Evolutionary conservation across 495 filamentous ascomycete genomes (phyloP).

Genomic region (Trichoderma parareesei): DNA sequence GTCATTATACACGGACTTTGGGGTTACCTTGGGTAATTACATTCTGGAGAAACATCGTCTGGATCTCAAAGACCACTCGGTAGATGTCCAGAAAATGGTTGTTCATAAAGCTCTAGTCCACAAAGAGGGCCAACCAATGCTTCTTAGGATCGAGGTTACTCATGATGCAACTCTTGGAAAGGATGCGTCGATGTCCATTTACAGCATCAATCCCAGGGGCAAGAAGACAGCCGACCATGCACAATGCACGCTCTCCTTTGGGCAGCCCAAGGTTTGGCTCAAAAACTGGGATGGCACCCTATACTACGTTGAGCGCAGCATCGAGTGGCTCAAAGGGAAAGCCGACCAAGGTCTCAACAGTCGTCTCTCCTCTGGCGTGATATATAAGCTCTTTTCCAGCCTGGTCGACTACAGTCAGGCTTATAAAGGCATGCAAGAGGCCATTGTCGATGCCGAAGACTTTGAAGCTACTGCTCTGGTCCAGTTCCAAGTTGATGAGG

Average conservation of each 20-base stretch:
- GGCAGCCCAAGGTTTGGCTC: slow-evolving; percentile 26
- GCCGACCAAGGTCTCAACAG: slow-evolving; percentile 48
- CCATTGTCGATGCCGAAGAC: slow-evolving; percentile 46
- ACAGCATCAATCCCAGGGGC: neutral
- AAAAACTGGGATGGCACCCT: neutral
- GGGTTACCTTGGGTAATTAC: neutral
- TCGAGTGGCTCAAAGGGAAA: slow-evolving; percentile 50
- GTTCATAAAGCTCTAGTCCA: neutral
- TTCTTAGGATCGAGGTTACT: neutral
- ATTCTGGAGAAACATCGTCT: neutral
- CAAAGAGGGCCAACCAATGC: neutral
- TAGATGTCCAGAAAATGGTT: neutral
- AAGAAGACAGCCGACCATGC: slow-evolving; percentile 17
- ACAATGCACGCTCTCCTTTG: slow-evolving; percentile 36
- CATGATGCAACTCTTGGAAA: neutral
- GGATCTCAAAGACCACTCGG: neutral
- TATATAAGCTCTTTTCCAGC: slow-evolving; percentile 51
- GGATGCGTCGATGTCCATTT: neutral
- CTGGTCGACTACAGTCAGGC: slow-evolving; percentile 50
- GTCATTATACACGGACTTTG: neutral
- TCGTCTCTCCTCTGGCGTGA: slow-evolving; percentile 49
- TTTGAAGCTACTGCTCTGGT: slow-evolving; percentile 36
- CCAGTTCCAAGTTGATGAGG: slow-evolving; percentile 33
- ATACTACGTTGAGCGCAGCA: slow-evolving; percentile 45
- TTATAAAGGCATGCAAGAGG: slow-evolving; percentile 54